Percentiles rank a stretch among this genome's conserved stretches.
Evolutionary conservation across 1,284 basidiomycete genomes (phyloP).

Genomic region (Agroathelia rolfsii): DNA sequence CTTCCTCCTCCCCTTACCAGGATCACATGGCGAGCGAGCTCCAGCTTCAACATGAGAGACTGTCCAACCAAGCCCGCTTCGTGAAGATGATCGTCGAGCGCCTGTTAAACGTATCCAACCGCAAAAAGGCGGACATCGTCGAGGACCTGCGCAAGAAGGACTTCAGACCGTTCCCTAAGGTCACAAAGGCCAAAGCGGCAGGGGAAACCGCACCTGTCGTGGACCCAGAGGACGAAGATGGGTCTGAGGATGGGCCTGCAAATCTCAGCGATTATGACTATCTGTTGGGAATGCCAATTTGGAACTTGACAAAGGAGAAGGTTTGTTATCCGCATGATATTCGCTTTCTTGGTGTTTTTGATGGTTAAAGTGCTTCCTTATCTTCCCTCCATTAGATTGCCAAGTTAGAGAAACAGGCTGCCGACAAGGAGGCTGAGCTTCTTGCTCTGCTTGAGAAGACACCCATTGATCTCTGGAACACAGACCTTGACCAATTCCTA

Average conservation of each 20-base stretch:
- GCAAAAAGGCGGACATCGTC: slow-evolving; percentile 85
- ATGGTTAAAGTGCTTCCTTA: too few relatives aligned
- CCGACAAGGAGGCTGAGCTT: slow-evolving; percentile 79
- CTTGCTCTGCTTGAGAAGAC: slow-evolving; percentile 70
- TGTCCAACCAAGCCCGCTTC: slow-evolving; percentile 95
- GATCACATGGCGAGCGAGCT: slow-evolving; percentile 71
- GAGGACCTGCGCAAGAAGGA: slow-evolving; percentile 74
- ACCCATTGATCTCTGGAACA: slow-evolving; percentile 85
- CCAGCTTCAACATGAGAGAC: slow-evolving; percentile 72
- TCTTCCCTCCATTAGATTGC: slow-evolving; percentile 64
- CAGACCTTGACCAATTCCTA: slow-evolving; percentile 81
- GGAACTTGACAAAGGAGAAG: slow-evolving; percentile 91
- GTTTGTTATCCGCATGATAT: slow-evolving; percentile 29
- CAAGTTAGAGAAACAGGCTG: slow-evolving; percentile 74
- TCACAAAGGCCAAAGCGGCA: slow-evolving; percentile 56
- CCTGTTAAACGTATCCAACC: slow-evolving; percentile 81
- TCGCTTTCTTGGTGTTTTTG: slow-evolving; percentile 4
- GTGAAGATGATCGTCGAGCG: slow-evolving; percentile 92
- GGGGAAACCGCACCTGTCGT: slow-evolving; percentile 63
- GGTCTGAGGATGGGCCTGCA: slow-evolving; percentile 34
- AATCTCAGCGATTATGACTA: slow-evolving; percentile 81
- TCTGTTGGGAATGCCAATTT: slow-evolving; percentile 90
- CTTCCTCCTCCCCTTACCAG: neutral
- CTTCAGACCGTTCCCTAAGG: slow-evolving; percentile 87
- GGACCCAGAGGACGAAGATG: slow-evolving; percentile 55